Percentiles rank a stretch among this genome's conserved stretches.
phyloP scores from a whole-genome alignment of 192 early-diverging fungal genomes.

The Entophlyctis luteolus region DNA sequence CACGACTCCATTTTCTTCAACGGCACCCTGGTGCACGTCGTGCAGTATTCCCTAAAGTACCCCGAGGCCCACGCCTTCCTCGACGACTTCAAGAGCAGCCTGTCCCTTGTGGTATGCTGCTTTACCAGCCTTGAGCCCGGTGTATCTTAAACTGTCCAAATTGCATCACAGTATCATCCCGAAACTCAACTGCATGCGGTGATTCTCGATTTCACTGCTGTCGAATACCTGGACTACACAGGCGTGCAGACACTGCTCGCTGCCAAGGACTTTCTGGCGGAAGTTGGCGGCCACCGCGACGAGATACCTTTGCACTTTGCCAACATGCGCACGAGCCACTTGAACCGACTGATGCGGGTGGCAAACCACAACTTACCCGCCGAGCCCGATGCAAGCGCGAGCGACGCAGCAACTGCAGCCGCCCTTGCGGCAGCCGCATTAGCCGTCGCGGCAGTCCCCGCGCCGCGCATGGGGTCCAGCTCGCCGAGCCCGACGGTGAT shows the following conservation, averaged over 20 bases:
- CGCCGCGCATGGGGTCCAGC: too few relatives aligned
- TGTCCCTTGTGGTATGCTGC: too few relatives aligned
- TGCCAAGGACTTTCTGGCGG: background rate
- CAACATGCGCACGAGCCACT: background rate
- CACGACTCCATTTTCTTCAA: too few relatives aligned
- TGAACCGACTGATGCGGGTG: background rate
- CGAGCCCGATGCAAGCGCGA: background rate
- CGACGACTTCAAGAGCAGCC: too few relatives aligned
- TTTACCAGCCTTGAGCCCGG: too few relatives aligned
- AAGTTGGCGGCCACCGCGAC: background rate
- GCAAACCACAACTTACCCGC: background rate
- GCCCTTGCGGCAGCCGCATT: too few relatives aligned
- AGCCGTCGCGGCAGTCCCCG: too few relatives aligned
- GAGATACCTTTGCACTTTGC: background rate
- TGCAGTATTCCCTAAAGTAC: background rate
- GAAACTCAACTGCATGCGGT: background rate
- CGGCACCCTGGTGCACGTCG: too few relatives aligned
- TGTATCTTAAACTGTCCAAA: too few relatives aligned
- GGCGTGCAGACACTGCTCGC: background rate
- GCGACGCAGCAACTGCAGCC: too few relatives aligned
- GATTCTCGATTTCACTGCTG: background rate
- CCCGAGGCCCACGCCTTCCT: background rate
- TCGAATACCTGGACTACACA: background rate
- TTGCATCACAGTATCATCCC: too few relatives aligned
- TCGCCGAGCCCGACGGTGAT: too few relatives aligned